These are phyloP conservation scores for Xylaria grammica DNA, from an alignment of 495 filamentous ascomycete species.

Conservation along the genomic window DNA sequence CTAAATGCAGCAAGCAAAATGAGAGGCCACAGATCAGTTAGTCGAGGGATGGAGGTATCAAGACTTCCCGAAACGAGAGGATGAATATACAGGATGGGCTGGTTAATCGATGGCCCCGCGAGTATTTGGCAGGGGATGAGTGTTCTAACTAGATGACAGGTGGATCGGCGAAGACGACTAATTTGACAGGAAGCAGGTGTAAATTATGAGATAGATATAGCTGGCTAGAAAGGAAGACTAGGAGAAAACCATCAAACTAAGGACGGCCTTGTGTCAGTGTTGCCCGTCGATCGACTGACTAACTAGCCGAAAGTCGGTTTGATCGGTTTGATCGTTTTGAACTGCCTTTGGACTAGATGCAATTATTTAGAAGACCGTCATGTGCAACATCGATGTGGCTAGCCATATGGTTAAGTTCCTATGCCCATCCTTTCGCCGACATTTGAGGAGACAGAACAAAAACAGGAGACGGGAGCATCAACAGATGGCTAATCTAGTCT, in stretches of 20 bases:
- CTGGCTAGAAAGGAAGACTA: not conserved
- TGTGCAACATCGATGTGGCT: not conserved
- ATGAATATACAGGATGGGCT: not conserved
- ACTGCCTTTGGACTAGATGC: not conserved
- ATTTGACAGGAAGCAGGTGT: not conserved
- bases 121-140: no score
- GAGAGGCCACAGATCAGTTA: no score
- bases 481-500: not conserved
- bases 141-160: constrained; percentile 5
- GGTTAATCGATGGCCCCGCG: not conserved
- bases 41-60: no score
- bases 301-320: constrained; percentile 11
- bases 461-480: not conserved
- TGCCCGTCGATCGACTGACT: constrained; percentile 14
- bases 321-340: no score
- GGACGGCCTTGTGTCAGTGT: not conserved
- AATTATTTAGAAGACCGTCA: not conserved
- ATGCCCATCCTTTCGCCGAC: constrained; percentile 6
- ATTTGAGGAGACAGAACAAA: not conserved
- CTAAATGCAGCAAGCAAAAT: not conserved
- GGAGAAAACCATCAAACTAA: constrained; percentile 10
- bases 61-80: no score
- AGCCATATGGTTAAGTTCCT: constrained; percentile 10
- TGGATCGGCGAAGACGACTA: not conserved
- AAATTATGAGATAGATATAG: not conserved